Evolutionary conservation across 1,139 yeast species (phyloP).

Genomic region (Scheffersomyces illinoinensis): DNA sequence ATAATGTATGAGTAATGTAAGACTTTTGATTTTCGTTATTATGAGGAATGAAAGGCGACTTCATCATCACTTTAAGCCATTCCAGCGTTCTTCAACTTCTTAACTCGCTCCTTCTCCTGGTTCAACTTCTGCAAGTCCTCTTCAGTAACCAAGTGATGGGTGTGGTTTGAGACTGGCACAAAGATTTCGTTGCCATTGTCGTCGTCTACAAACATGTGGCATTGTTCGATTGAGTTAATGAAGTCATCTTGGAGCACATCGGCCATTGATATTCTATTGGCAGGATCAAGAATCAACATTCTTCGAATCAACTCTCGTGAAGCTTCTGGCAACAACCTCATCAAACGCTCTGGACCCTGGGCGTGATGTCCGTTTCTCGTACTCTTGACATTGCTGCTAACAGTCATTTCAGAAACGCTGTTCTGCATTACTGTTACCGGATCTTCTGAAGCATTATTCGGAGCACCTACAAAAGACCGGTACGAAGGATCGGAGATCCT

Average conservation of each 20-base stretch:
- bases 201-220: slow-evolving; percentile 18
- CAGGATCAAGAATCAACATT: slow-evolving; percentile 34
- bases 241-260: slow-evolving; percentile 34
- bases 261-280: slow-evolving; percentile 28
- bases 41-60: background rate
- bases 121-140: slow-evolving; percentile 49
- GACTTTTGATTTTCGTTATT: background rate
- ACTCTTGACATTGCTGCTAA: slow-evolving; percentile 5
- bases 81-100: slow-evolving; percentile 20
- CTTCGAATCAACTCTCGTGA: slow-evolving; percentile 33
- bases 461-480: slow-evolving; percentile 38
- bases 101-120: slow-evolving; percentile 37
- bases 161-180: slow-evolving; percentile 36
- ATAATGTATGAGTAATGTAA: background rate
- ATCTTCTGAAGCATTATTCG: slow-evolving; percentile 2
- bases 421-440: slow-evolving; percentile 7
- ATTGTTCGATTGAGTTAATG: slow-evolving; percentile 27
- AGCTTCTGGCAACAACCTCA: slow-evolving; percentile 38
- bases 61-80: slow-evolving; percentile 4
- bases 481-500: slow-evolving; percentile 56
- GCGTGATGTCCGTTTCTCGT: slow-evolving; percentile 6
- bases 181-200: slow-evolving; percentile 4
- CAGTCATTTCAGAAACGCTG: slow-evolving; percentile 2
- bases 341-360: slow-evolving; percentile 35
- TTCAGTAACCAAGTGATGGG: slow-evolving; percentile 59